phyloP scores from a whole-genome alignment of 2,329 filamentous ascomycete species.

The Phoma sp. region DNA sequence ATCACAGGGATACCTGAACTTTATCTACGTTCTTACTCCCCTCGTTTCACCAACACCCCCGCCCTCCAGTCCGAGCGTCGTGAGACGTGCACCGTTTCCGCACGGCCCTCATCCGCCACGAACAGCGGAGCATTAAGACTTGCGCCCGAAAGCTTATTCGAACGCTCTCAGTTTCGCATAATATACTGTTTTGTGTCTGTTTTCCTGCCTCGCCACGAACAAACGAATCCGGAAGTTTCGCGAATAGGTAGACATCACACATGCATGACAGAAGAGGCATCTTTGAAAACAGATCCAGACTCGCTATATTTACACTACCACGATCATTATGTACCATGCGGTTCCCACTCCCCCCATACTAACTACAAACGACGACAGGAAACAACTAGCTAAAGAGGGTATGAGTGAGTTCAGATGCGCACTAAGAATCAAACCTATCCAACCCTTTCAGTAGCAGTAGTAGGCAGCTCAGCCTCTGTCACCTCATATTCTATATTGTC shows the following conservation, averaged over 20 bases:
- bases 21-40: background rate
- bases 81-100: conserved; percentile 17
- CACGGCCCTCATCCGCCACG: background rate
- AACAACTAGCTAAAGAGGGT: conserved; percentile 15
- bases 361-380: conserved; percentile 5
- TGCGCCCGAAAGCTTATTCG: conserved; percentile 4
- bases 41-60: conserved; percentile 9
- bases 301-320: conserved; percentile 19
- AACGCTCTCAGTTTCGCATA: background rate
- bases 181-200: background rate
- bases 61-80: conserved; percentile 2
- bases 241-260: conserved; percentile 3
- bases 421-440: conserved; percentile 10
- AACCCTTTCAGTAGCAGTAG: background rate
- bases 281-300: conserved; percentile 16
- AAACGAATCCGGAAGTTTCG: background rate
- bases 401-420: conserved; percentile 15
- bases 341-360: conserved; percentile 10
- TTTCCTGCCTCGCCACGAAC: background rate
- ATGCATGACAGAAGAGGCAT: background rate
- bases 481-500: conserved; percentile 20
- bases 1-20: too few relatives aligned
- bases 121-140: background rate
- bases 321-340: conserved; percentile 14
- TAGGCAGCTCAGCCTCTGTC: conserved; percentile 5